A percentile compares a stretch with the other conserved stretches of the same genome.
phyloP scores from a whole-genome alignment of 306 rosid genomes.

The Begonia masoniana region DNA sequence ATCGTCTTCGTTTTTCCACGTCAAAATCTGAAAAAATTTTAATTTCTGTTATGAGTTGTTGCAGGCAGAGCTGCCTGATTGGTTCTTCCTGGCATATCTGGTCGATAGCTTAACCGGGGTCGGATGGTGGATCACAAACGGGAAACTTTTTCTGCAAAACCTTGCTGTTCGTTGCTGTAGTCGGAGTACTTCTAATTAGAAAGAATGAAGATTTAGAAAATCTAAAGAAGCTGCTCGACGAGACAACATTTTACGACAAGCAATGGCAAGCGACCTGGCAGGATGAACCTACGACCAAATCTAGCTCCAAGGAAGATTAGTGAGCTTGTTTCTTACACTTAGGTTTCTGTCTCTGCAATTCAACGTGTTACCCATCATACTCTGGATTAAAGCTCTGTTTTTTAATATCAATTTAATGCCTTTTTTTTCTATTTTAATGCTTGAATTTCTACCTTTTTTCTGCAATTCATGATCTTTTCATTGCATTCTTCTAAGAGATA shows the following conservation, averaged over 20 bases:
- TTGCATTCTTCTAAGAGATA: too few species aligned
- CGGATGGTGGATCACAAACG: constrained; percentile 95
- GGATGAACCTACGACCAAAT: constrained; percentile 45
- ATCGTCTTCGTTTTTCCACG: too few species aligned
- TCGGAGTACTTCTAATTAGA: constrained; percentile 80
- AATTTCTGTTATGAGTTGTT: constrained; percentile 3
- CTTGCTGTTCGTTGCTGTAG: constrained; percentile 67
- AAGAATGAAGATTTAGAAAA: constrained; percentile 84
- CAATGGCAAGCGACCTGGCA: constrained; percentile 99
- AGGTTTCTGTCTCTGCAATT: too few species aligned
- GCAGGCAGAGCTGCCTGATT: constrained; percentile 55
- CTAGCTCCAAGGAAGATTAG: neutral
- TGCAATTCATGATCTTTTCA: too few species aligned
- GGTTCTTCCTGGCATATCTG: constrained; percentile 90
- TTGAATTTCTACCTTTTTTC: too few species aligned
- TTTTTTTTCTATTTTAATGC: too few species aligned
- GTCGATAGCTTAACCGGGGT: constrained; percentile 99
- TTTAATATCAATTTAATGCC: too few species aligned
- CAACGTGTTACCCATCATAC: too few species aligned
- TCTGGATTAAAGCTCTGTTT: too few species aligned
- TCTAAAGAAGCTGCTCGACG: constrained; percentile 68
- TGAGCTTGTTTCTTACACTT: too few species aligned
- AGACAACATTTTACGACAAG: constrained; percentile 90
- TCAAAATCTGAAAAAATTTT: neutral
- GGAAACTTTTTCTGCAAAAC: constrained; percentile 92